Conservation (phyloP, 2,329 filamentous ascomycete genomes). For the Ophidiomyces ophidiicola region DNA sequence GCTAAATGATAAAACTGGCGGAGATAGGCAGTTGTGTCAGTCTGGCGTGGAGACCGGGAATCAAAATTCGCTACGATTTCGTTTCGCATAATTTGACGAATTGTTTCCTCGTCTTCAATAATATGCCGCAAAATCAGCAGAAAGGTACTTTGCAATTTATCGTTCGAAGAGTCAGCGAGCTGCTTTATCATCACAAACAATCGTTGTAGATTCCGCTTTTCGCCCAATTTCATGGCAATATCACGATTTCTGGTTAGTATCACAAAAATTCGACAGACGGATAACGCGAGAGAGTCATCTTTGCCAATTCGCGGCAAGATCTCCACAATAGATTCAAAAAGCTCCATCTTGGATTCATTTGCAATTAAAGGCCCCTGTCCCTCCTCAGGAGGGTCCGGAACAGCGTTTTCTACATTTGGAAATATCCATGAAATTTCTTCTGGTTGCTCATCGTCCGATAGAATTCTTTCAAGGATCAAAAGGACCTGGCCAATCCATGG, state of each 20-base stretch:
- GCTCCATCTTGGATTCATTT: conserved; percentile 51
- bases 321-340: conserved; percentile 69
- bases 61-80: conserved; percentile 76
- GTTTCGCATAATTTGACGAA: conserved; percentile 81
- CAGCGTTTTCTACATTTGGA: conserved; percentile 36
- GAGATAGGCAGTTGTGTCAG: conserved; percentile 62
- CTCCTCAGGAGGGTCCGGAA: conserved; percentile 40
- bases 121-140: conserved; percentile 85
- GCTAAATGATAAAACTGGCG: conserved; percentile 67
- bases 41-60: conserved; percentile 41
- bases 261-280: conserved; percentile 69
- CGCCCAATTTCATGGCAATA: conserved; percentile 62
- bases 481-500: conserved; percentile 88
- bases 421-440: conserved; percentile 55
- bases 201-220: conserved; percentile 78
- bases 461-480: conserved; percentile 74
- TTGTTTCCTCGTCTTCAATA: conserved; percentile 81
- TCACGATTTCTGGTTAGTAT: conserved; percentile 71
- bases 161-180: conserved; percentile 64
- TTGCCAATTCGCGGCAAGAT: conserved; percentile 78
- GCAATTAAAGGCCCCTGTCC: conserved; percentile 51
- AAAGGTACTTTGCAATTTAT: conserved; percentile 61
- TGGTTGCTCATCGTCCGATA: conserved; percentile 82
- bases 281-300: conserved; percentile 71
- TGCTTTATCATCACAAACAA: conserved; percentile 95